Evolutionary conservation across 352 stramenopile species (phyloP), one percentile per base, ranked within the genome.

Genomic region (Phytophthora cactorum): DNA sequence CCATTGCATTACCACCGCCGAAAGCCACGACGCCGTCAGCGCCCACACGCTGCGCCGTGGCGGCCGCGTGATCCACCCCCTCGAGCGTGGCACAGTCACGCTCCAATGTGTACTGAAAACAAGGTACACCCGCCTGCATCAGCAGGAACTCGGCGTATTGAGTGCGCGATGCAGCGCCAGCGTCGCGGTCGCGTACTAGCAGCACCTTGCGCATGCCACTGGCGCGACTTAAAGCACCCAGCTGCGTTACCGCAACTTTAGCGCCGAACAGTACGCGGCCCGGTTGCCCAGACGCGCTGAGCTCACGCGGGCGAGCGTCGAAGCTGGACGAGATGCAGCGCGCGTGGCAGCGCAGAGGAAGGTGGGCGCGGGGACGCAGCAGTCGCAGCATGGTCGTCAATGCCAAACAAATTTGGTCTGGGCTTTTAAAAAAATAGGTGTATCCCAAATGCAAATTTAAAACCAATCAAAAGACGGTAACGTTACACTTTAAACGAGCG

Each of bases 121-220:
- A 89, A 10, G 85, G 81, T 6, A 93, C 72, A 2, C 82, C 84
- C 31, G 77, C 75, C 44, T 91, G 82, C 70, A 91, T 79, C 17
- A 93, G 62, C 41, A 93, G 49, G 39, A 85, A 93, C 73, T 93
- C 81, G n/a, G 73, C 75, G 62, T 89, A 91, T 61, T 88, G 81
- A 28, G 85, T 79, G 36, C 82, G 79, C 8, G 70, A 77, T 3
- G 82, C 81, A 5, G 84, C 81, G 9, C 74, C 78, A 29, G 66
- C 60, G 51, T 91, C 82, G 32, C 78, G 74, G 68, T 93, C 82
- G 15, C 82, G 85, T 52, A 93, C 82, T 27, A 93, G 67, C 46
- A 93, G 76, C 72, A 91, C 84, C 56, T 91, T 91, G 46, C 52
- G 70, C 58, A 93, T 86, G n/a, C 77, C 74, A 28, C 63, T 72